Base-by-base conservation (phyloP, 129 eudicot genomes). In the Gnaphalium uliginosum region DNA sequence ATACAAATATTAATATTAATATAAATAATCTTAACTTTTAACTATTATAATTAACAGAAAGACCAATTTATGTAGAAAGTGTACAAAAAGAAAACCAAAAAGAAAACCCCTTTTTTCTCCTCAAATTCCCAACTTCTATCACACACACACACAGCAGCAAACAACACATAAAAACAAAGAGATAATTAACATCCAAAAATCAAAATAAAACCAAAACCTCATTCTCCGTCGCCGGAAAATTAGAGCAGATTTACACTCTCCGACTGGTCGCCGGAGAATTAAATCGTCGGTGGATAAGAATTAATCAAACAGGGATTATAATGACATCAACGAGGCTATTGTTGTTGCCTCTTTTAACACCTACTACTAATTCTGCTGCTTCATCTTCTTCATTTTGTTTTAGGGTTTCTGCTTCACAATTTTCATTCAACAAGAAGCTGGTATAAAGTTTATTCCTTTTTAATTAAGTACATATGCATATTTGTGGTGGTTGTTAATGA, bases 281-380 rank as follows among this genome's bases (percentile, higher is more conserved):
- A 37, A 23, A 68, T 58, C 43, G 63, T 30, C 39, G 62, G 64
- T 33, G 80, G 41, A 17, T 50, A 66, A 58, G 76, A 11, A 13
- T 14, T 27, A 75, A 58, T 73, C 59, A 26, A 51, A 81, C 27
- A 56, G 33, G 29, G 2, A 43, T 14, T 46, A 46, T 46, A 74
- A 66, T 68, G 80, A 72, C 78, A 72, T 81, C 84, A 5, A 67
- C 76, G 62, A 80, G 75, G 83, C 83, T 80, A 7, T 60, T 80
- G 25, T 18, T 69, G 68, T 58, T 74, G 74, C 84, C 84, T 73
- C 74, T 73, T 17, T 73, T 73, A 48, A 54, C 69, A 19, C 46
- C 78, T 64, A 57, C 62, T 51, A 5, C 64, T 64, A 4, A 17
- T 66, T 33, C 53, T 14, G 53, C 53, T 46, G 53, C 18, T 46